Base-by-base conservation (phyloP, 306 rosid species). In the Morella rubra region DNA sequence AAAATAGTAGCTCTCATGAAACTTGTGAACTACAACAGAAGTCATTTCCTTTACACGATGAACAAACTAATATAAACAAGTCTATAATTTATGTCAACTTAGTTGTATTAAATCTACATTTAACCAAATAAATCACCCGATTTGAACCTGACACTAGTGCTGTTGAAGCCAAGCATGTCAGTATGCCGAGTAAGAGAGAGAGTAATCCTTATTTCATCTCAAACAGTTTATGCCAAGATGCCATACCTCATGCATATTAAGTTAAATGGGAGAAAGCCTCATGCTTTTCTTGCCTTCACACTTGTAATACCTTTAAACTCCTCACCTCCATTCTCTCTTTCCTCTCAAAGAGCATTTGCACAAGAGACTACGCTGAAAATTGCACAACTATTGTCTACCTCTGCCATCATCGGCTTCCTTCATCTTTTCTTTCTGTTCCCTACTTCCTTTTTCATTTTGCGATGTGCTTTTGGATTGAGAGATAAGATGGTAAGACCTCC, bases 221-320 rank as follows among this genome's bases (percentile, higher is more conserved):
- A 80, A 69, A 51, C 27, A 51, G 81, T 84, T 79, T 59, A 73
- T 80, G 78, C 69, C 73, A 81, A 76, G 79, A 72, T 74, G 73
- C 45, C 71, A 81, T 75, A 72, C 61, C 80, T 87, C 95, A 85
- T 87, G 87, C 88, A 88, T 80, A 88, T 81, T 73, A 79, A 81
- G 90, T 86, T 91, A 82, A 84, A 85, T 82, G 81, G 77, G 78
- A 84, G 84, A 81, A 81, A 69, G 53, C 50, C 75, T 41, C 96
- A 90, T 82, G 86, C 96, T 84, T 92, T 86, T 84, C 86, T 76
- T 89, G 97, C 95, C 81, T 94, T 81, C 84, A 82, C 77, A 47
- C 87, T 79, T 86, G 80, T 80, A 68, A 80, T 80, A 86, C 92
- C 87, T 85, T 87, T 83, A 84, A 90, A 85, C 86, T 75, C 80